Percentiles rank a stretch among this genome's conserved stretches.
Evolutionary conservation across 352 stramenopile species (phyloP).

Genomic region (Hyaloperonospora brassicae): DNA sequence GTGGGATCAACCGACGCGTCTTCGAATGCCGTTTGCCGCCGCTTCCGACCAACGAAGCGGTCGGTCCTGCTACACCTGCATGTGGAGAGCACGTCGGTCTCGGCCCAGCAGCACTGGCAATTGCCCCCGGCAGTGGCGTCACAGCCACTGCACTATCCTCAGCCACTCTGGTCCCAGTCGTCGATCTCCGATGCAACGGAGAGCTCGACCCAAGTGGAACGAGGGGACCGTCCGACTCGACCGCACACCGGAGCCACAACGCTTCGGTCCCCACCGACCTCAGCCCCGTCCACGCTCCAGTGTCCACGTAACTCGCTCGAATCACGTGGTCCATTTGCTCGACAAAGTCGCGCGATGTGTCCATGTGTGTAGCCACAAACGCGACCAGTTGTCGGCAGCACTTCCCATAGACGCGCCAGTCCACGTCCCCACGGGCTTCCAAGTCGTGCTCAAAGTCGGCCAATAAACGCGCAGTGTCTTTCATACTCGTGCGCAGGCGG

Average conservation of each 20-base stretch:
- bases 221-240: background rate
- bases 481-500: conserved; percentile 12
- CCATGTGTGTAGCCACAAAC: conserved; percentile 49
- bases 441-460: conserved; percentile 12
- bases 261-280: conserved; percentile 13
- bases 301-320: conserved; percentile 39
- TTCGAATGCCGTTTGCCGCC: conserved; percentile 18
- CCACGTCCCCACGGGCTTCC: background rate
- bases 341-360: conserved; percentile 40
- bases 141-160: conserved; percentile 2
- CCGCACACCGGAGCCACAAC: conserved; percentile 11
- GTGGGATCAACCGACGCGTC: background rate
- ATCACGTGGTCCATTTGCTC: conserved; percentile 62
- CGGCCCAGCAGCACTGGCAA: background rate
- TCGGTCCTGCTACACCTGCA: conserved; percentile 13
- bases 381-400: conserved; percentile 42
- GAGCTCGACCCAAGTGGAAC: background rate
- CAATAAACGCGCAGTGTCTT: conserved; percentile 13
- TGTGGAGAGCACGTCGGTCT: conserved; percentile 19
- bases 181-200: background rate
- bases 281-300: conserved; percentile 20
- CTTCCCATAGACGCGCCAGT: conserved; percentile 35
- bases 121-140: conserved; percentile 9
- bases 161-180: conserved; percentile 2
- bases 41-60: conserved; percentile 13